Evolutionary conservation across 495 filamentous ascomycete genomes (phyloP).

Genomic region (Aspergillus egyptiacus): DNA sequence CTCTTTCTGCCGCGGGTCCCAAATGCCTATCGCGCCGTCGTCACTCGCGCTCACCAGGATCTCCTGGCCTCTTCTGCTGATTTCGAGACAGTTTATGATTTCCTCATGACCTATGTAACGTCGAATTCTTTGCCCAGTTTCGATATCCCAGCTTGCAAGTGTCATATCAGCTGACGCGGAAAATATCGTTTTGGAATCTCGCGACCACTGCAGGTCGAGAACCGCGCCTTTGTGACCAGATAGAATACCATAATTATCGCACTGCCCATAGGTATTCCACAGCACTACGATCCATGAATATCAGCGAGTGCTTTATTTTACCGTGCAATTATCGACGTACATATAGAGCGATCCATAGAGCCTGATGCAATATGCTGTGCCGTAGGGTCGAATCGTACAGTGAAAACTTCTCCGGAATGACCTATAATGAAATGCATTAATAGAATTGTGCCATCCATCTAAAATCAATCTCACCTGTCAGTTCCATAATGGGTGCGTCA

Average conservation of each 20-base stretch:
- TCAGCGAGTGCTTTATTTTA: conserved; percentile 8
- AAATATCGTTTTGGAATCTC: conserved; percentile 84
- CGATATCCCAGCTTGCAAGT: conserved; percentile 90
- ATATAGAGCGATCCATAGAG: conserved; percentile 87
- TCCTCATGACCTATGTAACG: conserved; percentile 92
- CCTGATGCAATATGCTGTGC: conserved; percentile 89
- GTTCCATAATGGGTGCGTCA: conserved; percentile 90
- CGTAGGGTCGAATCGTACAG: conserved; percentile 82
- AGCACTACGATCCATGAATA: conserved; percentile 53
- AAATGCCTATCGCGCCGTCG: conserved; percentile 90
- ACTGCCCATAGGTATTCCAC: conserved; percentile 87
- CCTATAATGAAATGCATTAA: conserved; percentile 31
- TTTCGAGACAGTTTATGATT: conserved; percentile 83
- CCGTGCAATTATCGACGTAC: conserved; percentile 43
- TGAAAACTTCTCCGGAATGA: conserved; percentile 77
- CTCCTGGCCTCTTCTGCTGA: conserved; percentile 83
- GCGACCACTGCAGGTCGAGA: conserved; percentile 92
- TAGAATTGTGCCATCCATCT: conserved; percentile 6
- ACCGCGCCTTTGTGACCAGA: conserved; percentile 85
- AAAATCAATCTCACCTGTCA: conserved; percentile 55
- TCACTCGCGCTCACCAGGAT: conserved; percentile 83
- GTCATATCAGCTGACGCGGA: conserved; percentile 91
- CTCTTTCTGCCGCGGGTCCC: conserved; percentile 91
- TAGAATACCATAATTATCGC: conserved; percentile 86
- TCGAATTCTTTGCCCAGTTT: conserved; percentile 79